Evolutionary conservation across 2,329 filamentous ascomycete species (phyloP).

Genomic region (Cladorrhinum sp.): DNA sequence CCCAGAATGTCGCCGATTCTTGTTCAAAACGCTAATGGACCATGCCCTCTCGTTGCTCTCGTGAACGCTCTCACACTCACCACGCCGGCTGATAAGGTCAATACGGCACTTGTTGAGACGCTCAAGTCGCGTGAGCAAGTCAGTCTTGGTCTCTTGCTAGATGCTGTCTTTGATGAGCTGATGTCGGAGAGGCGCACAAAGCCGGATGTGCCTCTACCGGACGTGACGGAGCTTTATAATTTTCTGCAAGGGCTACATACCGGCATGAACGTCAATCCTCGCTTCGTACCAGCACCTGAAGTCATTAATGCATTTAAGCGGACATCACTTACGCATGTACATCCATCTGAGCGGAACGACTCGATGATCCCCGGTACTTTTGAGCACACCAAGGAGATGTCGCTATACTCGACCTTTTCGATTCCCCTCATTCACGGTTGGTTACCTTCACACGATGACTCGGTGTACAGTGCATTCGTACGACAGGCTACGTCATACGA

Average conservation of each 20-base stretch:
- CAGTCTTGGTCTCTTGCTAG: conserved; percentile 77
- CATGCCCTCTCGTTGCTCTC: conserved; percentile 86
- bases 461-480: conserved; percentile 66
- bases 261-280: conserved; percentile 96
- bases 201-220: conserved; percentile 65
- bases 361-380: conserved; percentile 66
- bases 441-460: conserved; percentile 68
- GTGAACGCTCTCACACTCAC: conserved; percentile 90
- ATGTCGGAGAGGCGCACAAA: conserved; percentile 71
- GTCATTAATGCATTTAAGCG: conserved; percentile 47
- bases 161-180: conserved; percentile 90
- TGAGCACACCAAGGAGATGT: conserved; percentile 82
- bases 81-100: conserved; percentile 59
- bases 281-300: conserved; percentile 64
- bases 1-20: conserved; percentile 80
- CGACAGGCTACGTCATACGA: conserved; percentile 83
- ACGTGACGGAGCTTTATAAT: conserved; percentile 81
- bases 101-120: conserved; percentile 74
- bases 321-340: conserved; percentile 51
- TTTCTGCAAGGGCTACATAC: conserved; percentile 89
- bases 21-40: conserved; percentile 90
- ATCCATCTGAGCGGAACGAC: conserved; percentile 48
- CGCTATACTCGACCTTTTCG: conserved; percentile 84
- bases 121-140: conserved; percentile 81
- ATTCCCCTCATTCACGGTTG: conserved; percentile 91